Percentiles rank a stretch among this genome's conserved stretches.
phyloP scores from a whole-genome alignment of 371 early-diverging fungal genomes.

The Synchytrium microbalum region DNA sequence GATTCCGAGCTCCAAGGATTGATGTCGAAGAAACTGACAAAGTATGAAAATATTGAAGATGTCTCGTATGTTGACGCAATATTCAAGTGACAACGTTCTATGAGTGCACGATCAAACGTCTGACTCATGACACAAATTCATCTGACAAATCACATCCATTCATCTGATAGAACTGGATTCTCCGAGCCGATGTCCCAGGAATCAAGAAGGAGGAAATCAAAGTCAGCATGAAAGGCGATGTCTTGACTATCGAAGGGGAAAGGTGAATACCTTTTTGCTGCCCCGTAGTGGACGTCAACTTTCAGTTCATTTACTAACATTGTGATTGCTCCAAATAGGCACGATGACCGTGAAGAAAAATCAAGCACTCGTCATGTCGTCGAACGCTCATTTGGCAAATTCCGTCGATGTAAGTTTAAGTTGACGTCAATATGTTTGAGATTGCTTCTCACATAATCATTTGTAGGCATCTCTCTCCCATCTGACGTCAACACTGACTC shows the following conservation, averaged over 20 bases:
- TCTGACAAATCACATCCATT: no score
- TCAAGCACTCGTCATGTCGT: not conserved
- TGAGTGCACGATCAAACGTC: no score
- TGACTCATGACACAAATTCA: no score
- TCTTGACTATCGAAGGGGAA: slow-evolving; percentile 30
- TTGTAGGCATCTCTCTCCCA: no score
- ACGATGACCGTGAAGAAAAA: not conserved
- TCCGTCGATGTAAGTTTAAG: no score
- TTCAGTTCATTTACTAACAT: not conserved
- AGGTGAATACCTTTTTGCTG: no score
- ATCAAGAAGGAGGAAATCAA: slow-evolving; percentile 26
- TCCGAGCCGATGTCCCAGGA: slow-evolving; percentile 33
- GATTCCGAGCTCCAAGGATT: slow-evolving; percentile 15
- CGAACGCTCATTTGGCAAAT: not conserved
- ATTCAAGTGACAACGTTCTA: not conserved
- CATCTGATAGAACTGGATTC: slow-evolving; percentile 14
- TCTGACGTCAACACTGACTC: no score
- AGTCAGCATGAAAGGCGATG: slow-evolving; percentile 22
- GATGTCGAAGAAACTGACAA: slow-evolving; percentile 26
- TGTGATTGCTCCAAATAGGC: not conserved
- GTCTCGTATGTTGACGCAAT: not conserved
- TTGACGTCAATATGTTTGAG: no score
- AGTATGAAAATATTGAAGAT: not conserved
- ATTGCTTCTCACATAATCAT: no score
- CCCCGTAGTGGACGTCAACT: no score